Evolutionary conservation across 2,329 filamentous ascomycete species (phyloP).

Genomic region (Chaetomiaceae sp.): DNA sequence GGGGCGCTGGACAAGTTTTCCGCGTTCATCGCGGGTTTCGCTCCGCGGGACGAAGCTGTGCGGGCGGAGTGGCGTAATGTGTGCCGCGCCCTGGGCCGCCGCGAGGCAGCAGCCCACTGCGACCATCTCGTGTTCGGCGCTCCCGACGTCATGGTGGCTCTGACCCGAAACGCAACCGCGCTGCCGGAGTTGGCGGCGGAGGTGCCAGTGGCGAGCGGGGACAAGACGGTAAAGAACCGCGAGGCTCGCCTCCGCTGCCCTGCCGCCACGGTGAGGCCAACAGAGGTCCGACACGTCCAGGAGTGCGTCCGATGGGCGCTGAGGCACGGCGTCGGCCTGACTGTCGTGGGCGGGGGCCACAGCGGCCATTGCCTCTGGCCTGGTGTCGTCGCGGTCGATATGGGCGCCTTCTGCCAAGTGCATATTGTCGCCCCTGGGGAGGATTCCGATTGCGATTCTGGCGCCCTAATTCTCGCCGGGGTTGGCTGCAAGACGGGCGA

Average conservation of each 20-base stretch:
- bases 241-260: conserved; percentile 45
- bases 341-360: conserved; percentile 55
- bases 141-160: conserved; percentile 48
- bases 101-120: conserved; percentile 32
- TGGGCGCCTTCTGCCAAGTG: conserved; percentile 51
- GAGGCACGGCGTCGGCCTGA: conserved; percentile 41
- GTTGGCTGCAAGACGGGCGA: conserved; percentile 55
- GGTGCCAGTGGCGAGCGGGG: conserved; percentile 35
- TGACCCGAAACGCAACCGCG: conserved; percentile 42
- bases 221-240: conserved; percentile 44
- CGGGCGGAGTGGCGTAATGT: conserved; percentile 44
- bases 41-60: conserved; percentile 33
- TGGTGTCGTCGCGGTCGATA: conserved; percentile 53
- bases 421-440: conserved; percentile 36
- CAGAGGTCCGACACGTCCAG: conserved; percentile 46
- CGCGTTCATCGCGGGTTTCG: conserved; percentile 47
- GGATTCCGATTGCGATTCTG: conserved; percentile 23
- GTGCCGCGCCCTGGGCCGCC: conserved; percentile 46
- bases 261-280: conserved; percentile 44
- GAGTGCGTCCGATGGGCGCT: conserved; percentile 54
- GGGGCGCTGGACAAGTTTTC: conserved; percentile 47
- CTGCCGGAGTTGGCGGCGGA: conserved; percentile 40
- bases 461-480: conserved; percentile 44
- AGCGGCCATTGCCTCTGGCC: conserved; percentile 54
- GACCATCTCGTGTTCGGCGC: conserved; percentile 44